Evolutionary conservation across 2,329 filamentous ascomycete species (phyloP).

Genomic region (Exophiala calicioides): DNA sequence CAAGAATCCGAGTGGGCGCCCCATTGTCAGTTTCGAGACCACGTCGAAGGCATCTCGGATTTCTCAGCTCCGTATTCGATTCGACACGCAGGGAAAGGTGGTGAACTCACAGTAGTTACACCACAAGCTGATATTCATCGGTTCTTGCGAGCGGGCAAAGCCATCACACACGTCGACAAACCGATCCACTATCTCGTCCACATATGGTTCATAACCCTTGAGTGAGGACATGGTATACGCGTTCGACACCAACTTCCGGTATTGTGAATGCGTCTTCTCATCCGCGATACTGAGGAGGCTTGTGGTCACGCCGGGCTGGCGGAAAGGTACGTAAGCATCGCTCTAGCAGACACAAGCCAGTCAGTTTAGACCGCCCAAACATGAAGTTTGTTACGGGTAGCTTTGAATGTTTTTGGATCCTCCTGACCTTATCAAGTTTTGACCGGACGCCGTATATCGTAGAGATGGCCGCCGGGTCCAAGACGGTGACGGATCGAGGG

Average conservation of each 20-base stretch:
- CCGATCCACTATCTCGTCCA: conserved; percentile 70
- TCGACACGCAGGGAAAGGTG: conserved; percentile 37
- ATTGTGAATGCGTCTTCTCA: conserved; percentile 71
- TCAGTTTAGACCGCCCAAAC: no score
- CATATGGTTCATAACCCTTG: conserved; percentile 62
- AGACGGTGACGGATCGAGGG: conserved; percentile 32
- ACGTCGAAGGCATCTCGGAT: conserved; percentile 33
- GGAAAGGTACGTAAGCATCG: conserved; percentile 10
- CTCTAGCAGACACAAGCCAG: no score
- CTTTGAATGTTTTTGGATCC: no score
- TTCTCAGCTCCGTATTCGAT: not conserved
- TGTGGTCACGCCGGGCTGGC: conserved; percentile 64
- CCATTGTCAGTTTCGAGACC: conserved; percentile 37
- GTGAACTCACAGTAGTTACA: conserved; percentile 28
- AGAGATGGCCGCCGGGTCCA: conserved; percentile 29
- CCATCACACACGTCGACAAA: conserved; percentile 49
- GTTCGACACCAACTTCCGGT: conserved; percentile 71
- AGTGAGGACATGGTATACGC: conserved; percentile 54
- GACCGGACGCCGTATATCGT: conserved; percentile 27
- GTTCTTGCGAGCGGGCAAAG: conserved; percentile 20
- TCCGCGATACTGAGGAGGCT: conserved; percentile 77
- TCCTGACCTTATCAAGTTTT: conserved; percentile 15
- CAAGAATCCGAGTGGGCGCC: conserved; percentile 36
- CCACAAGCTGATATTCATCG: conserved; percentile 17
- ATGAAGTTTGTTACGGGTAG: no score